Conservation (phyloP, 306 rosid species). For the Carpinus viminea region DNA sequence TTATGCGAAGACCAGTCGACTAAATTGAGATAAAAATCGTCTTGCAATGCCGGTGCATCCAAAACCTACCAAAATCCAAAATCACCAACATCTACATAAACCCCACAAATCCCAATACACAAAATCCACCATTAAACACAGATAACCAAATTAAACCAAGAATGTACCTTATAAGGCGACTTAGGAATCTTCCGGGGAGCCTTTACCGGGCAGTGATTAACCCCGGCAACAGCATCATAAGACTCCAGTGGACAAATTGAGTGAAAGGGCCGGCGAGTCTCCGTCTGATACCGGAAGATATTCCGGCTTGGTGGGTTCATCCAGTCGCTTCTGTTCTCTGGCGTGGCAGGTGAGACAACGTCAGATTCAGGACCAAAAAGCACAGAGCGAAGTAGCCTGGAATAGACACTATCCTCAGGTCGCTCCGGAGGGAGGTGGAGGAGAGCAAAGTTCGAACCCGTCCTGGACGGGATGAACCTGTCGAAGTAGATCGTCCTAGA, state of each 20-base stretch:
- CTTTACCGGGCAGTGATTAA: conserved; percentile 65
- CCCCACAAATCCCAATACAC: conserved; percentile 14
- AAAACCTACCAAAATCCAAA: conserved; percentile 53
- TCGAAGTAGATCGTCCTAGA: conserved; percentile 91
- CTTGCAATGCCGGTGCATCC: conserved; percentile 98
- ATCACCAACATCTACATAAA: conserved; percentile 8
- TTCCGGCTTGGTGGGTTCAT: conserved; percentile 67
- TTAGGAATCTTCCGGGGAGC: conserved; percentile 86
- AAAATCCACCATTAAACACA: conserved; percentile 8
- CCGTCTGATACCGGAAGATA: conserved; percentile 88
- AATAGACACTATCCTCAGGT: conserved; percentile 69
- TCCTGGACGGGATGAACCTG: conserved; percentile 87
- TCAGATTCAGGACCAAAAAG: conserved; percentile 81
- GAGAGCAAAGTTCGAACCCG: conserved; percentile 74
- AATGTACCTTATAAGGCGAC: conserved; percentile 87
- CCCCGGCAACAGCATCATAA: conserved; percentile 68
- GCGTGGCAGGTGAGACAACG: conserved; percentile 57
- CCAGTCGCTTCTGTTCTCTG: conserved; percentile 52
- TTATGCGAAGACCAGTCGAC: conserved; percentile 98
- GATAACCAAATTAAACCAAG: not conserved
- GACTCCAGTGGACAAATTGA: conserved; percentile 77
- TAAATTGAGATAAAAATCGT: conserved; percentile 92
- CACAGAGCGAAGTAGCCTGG: conserved; percentile 71
- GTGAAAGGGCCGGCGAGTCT: conserved; percentile 82
- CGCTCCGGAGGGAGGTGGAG: conserved; percentile 55